phyloP scores from a whole-genome alignment of 2,329 filamentous ascomycete species.

The Plectosphaerella cucumerina region DNA sequence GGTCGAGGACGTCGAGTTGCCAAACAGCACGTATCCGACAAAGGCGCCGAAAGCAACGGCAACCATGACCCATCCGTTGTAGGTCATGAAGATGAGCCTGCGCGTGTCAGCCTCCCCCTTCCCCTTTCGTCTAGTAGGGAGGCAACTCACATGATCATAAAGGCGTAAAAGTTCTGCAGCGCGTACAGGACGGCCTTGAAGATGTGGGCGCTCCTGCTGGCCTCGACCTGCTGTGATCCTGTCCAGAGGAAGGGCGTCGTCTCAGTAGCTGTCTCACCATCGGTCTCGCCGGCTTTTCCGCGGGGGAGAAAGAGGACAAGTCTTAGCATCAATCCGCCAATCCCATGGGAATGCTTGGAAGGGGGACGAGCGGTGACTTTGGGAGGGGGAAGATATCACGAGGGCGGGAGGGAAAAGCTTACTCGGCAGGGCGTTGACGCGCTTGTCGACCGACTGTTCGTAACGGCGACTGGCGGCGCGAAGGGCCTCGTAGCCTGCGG shows the following conservation, averaged over 20 bases:
- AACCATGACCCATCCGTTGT: conserved; percentile 97
- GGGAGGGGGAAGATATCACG: conserved; percentile 1
- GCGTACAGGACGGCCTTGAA: conserved; percentile 83
- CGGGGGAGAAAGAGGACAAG: conserved; percentile 11
- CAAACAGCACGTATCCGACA: conserved; percentile 81
- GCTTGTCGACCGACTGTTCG: conserved; percentile 53
- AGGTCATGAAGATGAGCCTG: conserved; percentile 99
- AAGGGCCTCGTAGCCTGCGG: conserved; percentile 89
- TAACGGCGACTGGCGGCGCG: conserved; percentile 74
- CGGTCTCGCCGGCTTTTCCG: conserved; percentile 9
- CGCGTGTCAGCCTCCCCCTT: not conserved
- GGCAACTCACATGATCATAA: conserved; percentile 92
- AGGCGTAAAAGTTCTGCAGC: conserved; percentile 95
- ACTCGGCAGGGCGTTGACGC: conserved; percentile 48
- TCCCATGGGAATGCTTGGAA: conserved; percentile 3
- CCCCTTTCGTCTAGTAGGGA: not conserved
- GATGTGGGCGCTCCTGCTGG: conserved; percentile 66
- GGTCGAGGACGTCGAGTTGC: conserved; percentile 61
- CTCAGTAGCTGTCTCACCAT: conserved; percentile 52
- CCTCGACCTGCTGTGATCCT: conserved; percentile 65
- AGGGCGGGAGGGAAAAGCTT: conserved; percentile 26
- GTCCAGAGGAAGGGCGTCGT: conserved; percentile 58
- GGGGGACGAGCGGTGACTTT: conserved; percentile 6
- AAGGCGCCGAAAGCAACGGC: conserved; percentile 86
- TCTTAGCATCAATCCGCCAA: conserved; percentile 11